Evolutionary conservation across 176 grass and related monocot genomes (phyloP).

Genomic region (Oryza australiensis): DNA sequence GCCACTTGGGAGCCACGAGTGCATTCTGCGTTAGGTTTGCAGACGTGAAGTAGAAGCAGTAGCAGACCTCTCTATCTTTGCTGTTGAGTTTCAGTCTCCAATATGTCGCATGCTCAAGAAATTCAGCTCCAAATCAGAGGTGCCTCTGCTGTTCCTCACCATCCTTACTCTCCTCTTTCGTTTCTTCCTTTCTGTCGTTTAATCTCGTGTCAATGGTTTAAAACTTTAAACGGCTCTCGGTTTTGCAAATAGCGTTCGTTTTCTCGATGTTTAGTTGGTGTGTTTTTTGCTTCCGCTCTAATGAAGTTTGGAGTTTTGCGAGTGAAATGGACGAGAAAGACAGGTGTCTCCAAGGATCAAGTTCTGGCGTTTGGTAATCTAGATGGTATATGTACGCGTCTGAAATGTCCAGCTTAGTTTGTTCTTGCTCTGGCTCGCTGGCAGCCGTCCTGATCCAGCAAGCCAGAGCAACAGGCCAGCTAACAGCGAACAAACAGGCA

Average conservation of each 20-base stretch:
- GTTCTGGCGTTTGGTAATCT: background rate
- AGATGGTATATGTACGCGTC: background rate
- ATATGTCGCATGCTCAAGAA: slow-evolving; percentile 52
- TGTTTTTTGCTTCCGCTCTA: background rate
- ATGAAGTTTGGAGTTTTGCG: background rate
- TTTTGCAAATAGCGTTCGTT: background rate
- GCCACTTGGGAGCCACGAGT: background rate
- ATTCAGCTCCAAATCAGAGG: slow-evolving; percentile 59
- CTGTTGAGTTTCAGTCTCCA: background rate
- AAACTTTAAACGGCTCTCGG: background rate
- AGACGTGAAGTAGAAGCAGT: background rate
- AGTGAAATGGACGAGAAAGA: background rate
- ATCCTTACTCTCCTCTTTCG: background rate
- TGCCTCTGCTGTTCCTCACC: background rate
- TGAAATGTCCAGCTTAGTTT: background rate
- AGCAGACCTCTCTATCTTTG: background rate
- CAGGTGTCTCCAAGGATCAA: background rate
- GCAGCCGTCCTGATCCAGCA: background rate
- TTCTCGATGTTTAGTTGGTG: background rate
- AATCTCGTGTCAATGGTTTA: background rate
- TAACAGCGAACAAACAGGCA: background rate
- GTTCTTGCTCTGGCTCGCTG: background rate
- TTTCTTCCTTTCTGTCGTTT: background rate
- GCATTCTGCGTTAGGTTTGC: background rate
- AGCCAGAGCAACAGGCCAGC: background rate